Conservation (phyloP, 108 stramenopile genomes). For the Aurantiochytrium sp. region DNA sequence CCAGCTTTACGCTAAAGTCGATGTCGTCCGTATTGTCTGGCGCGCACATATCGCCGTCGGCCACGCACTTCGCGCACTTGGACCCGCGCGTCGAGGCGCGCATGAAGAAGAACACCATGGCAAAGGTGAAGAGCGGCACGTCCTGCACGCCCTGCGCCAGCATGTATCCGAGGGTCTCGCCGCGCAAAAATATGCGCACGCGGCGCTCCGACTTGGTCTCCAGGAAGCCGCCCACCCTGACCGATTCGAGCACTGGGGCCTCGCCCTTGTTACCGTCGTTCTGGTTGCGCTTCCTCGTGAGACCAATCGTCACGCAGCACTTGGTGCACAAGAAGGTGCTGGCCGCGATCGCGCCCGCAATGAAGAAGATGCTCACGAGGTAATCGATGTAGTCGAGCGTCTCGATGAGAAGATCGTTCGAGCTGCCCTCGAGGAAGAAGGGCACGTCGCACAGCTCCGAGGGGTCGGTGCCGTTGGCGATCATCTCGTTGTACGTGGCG, state of each 20-base stretch:
- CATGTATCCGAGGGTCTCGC: background rate
- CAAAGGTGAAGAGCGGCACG: constrained; percentile 6
- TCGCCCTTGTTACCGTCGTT: background rate
- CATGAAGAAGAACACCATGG: background rate
- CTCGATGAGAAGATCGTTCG: background rate
- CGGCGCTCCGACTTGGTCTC: background rate
- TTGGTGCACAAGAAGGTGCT: background rate
- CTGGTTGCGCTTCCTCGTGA: background rate
- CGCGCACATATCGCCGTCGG: background rate
- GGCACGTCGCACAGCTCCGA: background rate
- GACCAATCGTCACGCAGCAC: background rate
- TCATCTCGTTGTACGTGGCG: background rate
- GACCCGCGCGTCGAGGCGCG: background rate
- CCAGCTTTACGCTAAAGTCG: background rate
- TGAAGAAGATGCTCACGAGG: background rate
- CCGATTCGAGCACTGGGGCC: background rate
- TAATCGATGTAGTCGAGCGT: background rate
- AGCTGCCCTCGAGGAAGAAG: background rate
- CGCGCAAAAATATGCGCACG: constrained; percentile 1
- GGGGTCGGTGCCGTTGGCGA: background rate
- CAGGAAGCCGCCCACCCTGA: background rate
- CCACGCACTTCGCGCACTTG: constrained; percentile 2
- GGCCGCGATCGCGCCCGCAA: background rate
- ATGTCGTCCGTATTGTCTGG: background rate
- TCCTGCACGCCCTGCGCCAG: background rate